Evolutionary conservation across 2,329 filamentous ascomycete species (phyloP).

Genomic region (Colletotrichum horii): DNA sequence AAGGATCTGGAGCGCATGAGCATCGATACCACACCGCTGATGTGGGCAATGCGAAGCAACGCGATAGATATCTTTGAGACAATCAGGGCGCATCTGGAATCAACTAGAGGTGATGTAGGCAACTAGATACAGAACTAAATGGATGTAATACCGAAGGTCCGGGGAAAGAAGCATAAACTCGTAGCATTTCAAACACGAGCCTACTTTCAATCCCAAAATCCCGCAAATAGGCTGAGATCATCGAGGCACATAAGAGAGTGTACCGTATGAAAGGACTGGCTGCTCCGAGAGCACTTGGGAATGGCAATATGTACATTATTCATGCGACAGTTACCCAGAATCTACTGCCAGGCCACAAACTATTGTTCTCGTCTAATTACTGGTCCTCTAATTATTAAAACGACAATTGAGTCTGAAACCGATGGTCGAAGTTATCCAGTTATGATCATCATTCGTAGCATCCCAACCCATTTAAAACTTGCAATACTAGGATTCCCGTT

Average conservation of each 20-base stretch:
- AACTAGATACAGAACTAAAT: not conserved
- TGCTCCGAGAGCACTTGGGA: not conserved
- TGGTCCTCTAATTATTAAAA: not conserved
- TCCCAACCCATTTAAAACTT: not conserved
- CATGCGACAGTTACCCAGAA: not conserved
- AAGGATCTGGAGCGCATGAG: not conserved
- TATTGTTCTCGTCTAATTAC: not conserved
- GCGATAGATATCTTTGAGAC: not conserved
- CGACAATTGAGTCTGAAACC: not conserved
- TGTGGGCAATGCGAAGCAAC: constrained; percentile 1
- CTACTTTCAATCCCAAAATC: not conserved
- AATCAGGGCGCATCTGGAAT: not conserved
- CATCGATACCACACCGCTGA: not conserved
- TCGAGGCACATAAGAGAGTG: not conserved
- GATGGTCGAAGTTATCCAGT: not conserved
- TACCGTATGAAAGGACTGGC: not conserved
- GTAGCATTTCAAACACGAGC: not conserved
- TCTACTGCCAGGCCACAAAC: not conserved
- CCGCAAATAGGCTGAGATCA: not conserved
- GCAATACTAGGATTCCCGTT: not conserved
- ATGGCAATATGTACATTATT: not conserved
- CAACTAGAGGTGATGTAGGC: not conserved
- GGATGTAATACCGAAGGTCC: not conserved
- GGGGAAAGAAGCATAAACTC: not conserved
- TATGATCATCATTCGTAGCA: not conserved